phyloP scores from a whole-genome alignment of 2,329 filamentous ascomycete species.

The Anisogramma anomala region DNA sequence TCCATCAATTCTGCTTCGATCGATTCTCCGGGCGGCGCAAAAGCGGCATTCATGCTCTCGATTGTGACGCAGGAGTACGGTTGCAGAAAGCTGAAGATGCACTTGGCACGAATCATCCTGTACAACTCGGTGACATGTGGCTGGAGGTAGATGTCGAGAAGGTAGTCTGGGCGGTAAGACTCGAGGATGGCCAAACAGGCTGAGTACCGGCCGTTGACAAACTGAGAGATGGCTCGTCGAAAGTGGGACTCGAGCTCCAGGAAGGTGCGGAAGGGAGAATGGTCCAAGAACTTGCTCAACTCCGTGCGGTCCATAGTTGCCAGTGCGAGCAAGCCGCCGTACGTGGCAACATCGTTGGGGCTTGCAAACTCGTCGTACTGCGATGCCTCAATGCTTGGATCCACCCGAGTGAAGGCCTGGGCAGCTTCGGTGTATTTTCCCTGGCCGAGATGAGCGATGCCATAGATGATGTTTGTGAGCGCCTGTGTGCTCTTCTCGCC shows the following conservation, averaged over 20 bases:
- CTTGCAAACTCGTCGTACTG: conserved; percentile 61
- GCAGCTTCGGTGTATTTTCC: conserved; percentile 53
- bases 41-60: conserved; percentile 64
- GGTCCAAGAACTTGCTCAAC: conserved; percentile 66
- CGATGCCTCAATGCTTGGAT: conserved; percentile 37
- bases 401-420: conserved; percentile 53
- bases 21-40: conserved; percentile 49
- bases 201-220: conserved; percentile 83
- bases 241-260: conserved; percentile 91
- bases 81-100: conserved; percentile 84
- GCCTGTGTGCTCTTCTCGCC: conserved; percentile 37
- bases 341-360: conserved; percentile 81
- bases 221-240: conserved; percentile 77
- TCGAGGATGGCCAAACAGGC: conserved; percentile 74
- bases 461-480: conserved; percentile 39
- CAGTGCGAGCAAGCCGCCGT: conserved; percentile 80
- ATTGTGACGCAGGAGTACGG: conserved; percentile 84
- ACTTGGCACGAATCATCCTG: conserved; percentile 69
- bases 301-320: conserved; percentile 76
- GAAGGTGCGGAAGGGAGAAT: conserved; percentile 68
- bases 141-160: conserved; percentile 80
- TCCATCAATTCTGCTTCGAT: conserved; percentile 63
- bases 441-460: conserved; percentile 39
- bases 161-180: conserved; percentile 69
- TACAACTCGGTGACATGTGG: conserved; percentile 62